A percentile compares a stretch with the other conserved stretches of the same genome.
Conservation (phyloP, 257 asterid species). For the Nyctanthes arbortristis region DNA sequence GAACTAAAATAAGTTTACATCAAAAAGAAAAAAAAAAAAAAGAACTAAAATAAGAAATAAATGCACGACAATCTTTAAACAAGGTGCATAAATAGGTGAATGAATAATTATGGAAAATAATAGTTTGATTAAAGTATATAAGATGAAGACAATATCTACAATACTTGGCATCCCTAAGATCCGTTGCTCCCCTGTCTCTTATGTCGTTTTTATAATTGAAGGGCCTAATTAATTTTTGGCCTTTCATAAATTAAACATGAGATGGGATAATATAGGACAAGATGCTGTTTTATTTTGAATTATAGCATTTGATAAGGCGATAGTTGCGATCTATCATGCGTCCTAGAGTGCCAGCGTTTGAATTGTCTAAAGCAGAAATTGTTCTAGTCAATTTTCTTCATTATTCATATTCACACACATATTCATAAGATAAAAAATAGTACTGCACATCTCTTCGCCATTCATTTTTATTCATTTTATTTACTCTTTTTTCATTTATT, state of each 20-base stretch:
- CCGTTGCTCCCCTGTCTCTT: slow-evolving; percentile 27
- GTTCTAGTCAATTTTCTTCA: too few relatives aligned
- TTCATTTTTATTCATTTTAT: too few relatives aligned
- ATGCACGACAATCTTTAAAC: background rate
- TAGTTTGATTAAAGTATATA: background rate
- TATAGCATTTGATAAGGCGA: too few relatives aligned
- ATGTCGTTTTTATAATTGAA: background rate
- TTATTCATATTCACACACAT: too few relatives aligned
- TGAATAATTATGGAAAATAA: background rate
- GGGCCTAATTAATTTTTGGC: background rate
- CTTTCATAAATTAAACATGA: background rate
- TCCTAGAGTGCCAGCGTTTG: background rate
- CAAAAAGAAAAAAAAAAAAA: background rate
- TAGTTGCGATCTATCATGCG: too few relatives aligned
- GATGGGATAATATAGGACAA: background rate
- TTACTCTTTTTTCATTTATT: too few relatives aligned
- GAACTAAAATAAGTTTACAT: too few relatives aligned
- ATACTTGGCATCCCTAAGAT: slow-evolving; percentile 35
- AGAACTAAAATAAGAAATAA: background rate
- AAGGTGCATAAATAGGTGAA: background rate
- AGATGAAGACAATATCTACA: slow-evolving; percentile 32
- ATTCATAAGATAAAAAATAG: too few relatives aligned
- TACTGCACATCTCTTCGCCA: too few relatives aligned
- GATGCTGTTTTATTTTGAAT: too few relatives aligned
- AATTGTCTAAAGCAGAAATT: too few relatives aligned